Evolutionary conservation across 208 protist genomes (phyloP).

Genomic region (Wallacemonas collosoma): DNA sequence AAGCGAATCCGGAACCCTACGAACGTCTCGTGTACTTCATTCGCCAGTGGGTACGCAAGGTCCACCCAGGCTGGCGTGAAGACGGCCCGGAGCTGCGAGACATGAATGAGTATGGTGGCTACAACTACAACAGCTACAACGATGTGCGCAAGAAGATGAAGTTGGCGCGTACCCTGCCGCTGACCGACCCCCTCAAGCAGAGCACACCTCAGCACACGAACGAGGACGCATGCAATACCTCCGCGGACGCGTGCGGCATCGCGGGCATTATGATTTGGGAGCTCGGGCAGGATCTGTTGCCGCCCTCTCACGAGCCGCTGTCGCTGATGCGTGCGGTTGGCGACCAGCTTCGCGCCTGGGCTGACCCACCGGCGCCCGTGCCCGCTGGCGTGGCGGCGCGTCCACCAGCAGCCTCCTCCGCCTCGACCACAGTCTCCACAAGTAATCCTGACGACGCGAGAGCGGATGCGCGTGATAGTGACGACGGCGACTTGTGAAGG

Average conservation of each 20-base stretch:
- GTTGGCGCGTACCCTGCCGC: constrained; percentile 34
- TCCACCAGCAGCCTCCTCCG: background rate
- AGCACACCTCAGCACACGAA: background rate
- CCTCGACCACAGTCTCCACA: too few relatives aligned
- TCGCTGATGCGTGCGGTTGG: constrained; percentile 54
- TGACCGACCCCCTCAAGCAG: background rate
- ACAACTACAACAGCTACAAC: constrained; percentile 42
- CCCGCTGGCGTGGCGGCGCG: background rate
- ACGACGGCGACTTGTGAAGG: constrained; percentile 20
- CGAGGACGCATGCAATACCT: too few relatives aligned
- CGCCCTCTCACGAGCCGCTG: constrained; percentile 38
- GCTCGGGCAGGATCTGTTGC: constrained; percentile 63
- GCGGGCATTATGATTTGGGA: constrained; percentile 82
- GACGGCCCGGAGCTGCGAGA: constrained; percentile 30
- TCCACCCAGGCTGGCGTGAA: constrained; percentile 25
- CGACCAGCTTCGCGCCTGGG: constrained; percentile 49
- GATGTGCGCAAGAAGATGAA: constrained; percentile 56
- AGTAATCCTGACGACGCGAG: too few relatives aligned
- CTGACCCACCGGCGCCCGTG: background rate
- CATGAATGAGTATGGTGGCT: constrained; percentile 39
- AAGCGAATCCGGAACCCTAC: constrained; percentile 47
- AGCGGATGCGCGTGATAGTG: background rate
- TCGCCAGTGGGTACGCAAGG: constrained; percentile 32
- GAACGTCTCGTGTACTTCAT: constrained; percentile 39
- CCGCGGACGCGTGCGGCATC: constrained; percentile 15